Conservation (phyloP, 768 basidiomycete species). For the Agaricus subrufescens region DNA sequence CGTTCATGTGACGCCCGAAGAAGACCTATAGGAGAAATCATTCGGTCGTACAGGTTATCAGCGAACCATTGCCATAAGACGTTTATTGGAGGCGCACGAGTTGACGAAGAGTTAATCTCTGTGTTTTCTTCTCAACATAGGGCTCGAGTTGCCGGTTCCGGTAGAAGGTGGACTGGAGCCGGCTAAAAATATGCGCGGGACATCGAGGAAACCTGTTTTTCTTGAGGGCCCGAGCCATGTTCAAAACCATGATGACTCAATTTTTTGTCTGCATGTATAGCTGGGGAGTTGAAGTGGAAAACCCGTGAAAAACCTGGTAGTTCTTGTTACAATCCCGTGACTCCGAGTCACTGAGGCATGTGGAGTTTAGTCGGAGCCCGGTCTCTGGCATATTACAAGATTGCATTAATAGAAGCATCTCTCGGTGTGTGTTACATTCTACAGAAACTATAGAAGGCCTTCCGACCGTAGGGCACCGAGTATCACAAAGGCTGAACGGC, state of each 20-base stretch:
- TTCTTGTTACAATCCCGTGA: background rate
- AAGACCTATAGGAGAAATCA: conserved; percentile 51
- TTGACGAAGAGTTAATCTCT: conserved; percentile 72
- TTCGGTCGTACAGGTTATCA: background rate
- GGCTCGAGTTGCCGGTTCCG: conserved; percentile 79
- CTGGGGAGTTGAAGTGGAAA: background rate
- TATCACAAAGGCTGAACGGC: conserved; percentile 74
- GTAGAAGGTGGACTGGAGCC: conserved; percentile 47
- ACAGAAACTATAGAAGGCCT: conserved; percentile 43
- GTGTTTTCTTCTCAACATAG: conserved; percentile 71
- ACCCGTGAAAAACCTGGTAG: background rate
- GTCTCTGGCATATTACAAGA: background rate
- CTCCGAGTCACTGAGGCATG: background rate
- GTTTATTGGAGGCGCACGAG: conserved; percentile 43
- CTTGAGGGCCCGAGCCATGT: background rate
- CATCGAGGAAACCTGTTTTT: conserved; percentile 10
- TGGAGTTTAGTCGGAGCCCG: too few species aligned
- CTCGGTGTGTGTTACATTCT: background rate
- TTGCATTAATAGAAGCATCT: background rate
- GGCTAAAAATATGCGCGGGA: background rate
- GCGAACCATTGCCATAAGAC: background rate
- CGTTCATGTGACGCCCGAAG: conserved; percentile 79
- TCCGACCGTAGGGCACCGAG: conserved; percentile 73
- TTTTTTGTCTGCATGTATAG: conserved; percentile 2
- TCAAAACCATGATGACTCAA: conserved; percentile 1